Evolutionary conservation across 345 rosid genomes (phyloP).

Genomic region (Eucalyptus virginea): DNA sequence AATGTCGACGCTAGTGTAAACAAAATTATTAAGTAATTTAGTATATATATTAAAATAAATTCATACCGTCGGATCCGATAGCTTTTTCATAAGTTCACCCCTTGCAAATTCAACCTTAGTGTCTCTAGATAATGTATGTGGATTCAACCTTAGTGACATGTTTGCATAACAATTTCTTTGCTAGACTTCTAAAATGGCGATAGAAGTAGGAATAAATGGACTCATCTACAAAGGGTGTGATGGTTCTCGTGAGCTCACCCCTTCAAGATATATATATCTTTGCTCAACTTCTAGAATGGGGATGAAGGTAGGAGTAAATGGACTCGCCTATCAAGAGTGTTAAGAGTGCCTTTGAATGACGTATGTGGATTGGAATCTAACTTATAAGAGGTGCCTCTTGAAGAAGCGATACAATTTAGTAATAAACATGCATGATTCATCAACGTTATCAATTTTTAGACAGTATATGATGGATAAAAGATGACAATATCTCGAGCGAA

Average conservation of each 20-base stretch:
- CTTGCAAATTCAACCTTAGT: no score
- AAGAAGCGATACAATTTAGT: background rate
- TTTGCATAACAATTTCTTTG: background rate
- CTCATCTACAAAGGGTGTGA: no score
- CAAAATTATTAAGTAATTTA: no score
- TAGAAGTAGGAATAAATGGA: no score
- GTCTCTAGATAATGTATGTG: no score
- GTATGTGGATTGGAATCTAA: background rate
- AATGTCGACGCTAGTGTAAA: no score
- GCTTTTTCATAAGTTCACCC: background rate
- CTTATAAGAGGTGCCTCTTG: accelerated
- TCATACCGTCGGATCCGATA: accelerated
- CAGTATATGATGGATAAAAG: background rate
- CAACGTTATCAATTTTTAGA: background rate
- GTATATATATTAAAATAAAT: no score
- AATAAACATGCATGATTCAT: background rate
- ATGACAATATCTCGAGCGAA: background rate
- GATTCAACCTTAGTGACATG: no score
- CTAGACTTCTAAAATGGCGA: background rate
- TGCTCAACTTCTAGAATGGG: background rate
- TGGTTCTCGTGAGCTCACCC: no score
- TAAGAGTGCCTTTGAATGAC: background rate
- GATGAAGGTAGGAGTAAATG: accelerated
- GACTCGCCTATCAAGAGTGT: background rate
- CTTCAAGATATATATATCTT: no score